phyloP scores from a whole-genome alignment of 805 yeast genomes.

The Saccharomycopsis lassenensis region DNA sequence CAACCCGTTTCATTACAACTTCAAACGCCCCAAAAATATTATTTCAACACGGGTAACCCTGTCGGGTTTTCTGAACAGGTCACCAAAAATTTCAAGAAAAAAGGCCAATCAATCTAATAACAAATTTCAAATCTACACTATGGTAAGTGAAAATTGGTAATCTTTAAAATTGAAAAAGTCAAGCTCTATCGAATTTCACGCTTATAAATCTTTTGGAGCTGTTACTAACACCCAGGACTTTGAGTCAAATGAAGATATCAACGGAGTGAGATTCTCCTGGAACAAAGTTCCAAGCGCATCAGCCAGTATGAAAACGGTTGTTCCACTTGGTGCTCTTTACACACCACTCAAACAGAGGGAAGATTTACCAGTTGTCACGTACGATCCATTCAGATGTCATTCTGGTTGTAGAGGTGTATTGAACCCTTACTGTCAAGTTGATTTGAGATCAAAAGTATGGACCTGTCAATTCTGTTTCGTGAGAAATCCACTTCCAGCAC shows the following conservation, averaged over 20 bases:
- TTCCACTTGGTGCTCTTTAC: constrained; percentile 88
- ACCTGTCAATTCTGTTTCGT: constrained; percentile 72
- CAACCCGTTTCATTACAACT: too few relatives aligned
- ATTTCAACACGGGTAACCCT: too few relatives aligned
- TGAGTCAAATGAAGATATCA: constrained; percentile 57
- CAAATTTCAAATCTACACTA: too few relatives aligned
- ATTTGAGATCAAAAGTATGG: constrained; percentile 69
- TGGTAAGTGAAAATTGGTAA: too few relatives aligned
- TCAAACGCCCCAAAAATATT: too few relatives aligned
- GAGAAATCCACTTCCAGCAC: constrained; percentile 73
- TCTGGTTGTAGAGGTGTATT: constrained; percentile 71
- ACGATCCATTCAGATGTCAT: constrained; percentile 80
- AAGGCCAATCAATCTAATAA: too few relatives aligned
- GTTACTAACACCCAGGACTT: constrained; percentile 30
- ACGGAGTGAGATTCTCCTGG: constrained; percentile 72
- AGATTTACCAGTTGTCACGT: constrained; percentile 65
- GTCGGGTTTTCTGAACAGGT: too few relatives aligned
- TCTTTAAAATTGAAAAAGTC: too few relatives aligned
- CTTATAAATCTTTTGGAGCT: too few relatives aligned
- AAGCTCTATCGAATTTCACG: too few relatives aligned
- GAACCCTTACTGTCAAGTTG: constrained; percentile 80
- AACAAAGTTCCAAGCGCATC: constrained; percentile 82
- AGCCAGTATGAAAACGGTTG: constrained; percentile 81
- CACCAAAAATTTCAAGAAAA: too few relatives aligned
- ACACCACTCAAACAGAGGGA: constrained; percentile 84